Base-by-base conservation (phyloP, 768 basidiomycete genomes). In the Multifurca ochricompacta region DNA sequence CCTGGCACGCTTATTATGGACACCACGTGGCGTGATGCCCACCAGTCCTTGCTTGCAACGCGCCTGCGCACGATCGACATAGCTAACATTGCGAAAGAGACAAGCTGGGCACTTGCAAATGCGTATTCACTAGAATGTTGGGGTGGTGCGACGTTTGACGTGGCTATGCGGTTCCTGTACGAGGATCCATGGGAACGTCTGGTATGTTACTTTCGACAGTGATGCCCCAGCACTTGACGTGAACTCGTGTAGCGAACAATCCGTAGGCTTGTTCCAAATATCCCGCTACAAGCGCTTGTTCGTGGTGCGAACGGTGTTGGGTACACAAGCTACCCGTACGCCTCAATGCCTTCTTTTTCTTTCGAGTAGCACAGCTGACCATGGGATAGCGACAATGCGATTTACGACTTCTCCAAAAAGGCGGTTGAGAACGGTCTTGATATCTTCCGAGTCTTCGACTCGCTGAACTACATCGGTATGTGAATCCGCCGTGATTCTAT, bases 121-220 rank as follows among this genome's bases (percentile, higher is more conserved):
- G 91, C 96, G 7, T 99, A 91, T 74, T 88, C 89, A 67, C 72
- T 99, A 59, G 96, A 99, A 69, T 97, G 94, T 76, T 99, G 96
- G 96, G 96, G 96, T 65, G 93, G 94, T 57, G 94, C 95, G 34
- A 98, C 96, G 2, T 99, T 99, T 67, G 95, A 98, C 69, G 95
- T 99, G 47, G 89, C 95, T 21, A 96, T 97, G 93, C 86, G 95
- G 42, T 98, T 99, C 85, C 72, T 99, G 68, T 98, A 99, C 68
- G 96, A 99, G 69, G 96, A 99, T 70, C 96, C 96, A 62, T 99
- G 96, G 96, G 96, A 98, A 68, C 84, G 96, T 61, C 73, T 99
- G 72, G 90, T 91, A 61, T 46, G 82, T 71, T 19, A 49, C 19
- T 18, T 16, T 34, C 10, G 21, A 44, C 25, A 30, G 31, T 25